Conservation (phyloP, 257 asterid genomes). For the Misopates orontium region DNA sequence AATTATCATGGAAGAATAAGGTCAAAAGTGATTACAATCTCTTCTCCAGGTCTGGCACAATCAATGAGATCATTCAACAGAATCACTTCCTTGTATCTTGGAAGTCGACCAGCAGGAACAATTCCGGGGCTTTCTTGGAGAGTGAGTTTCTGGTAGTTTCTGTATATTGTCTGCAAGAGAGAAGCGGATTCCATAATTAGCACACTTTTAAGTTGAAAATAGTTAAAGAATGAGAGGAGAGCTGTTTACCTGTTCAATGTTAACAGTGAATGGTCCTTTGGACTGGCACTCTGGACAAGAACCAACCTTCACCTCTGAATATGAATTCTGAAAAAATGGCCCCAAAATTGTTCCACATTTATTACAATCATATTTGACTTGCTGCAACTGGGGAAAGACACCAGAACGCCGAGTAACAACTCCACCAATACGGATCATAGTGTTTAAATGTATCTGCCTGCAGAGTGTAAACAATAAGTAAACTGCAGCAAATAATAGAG, state of each 20-base stretch:
- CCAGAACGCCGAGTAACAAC: slow-evolving; percentile 98
- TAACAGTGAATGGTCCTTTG: slow-evolving; percentile 91
- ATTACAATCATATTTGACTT: slow-evolving; percentile 90
- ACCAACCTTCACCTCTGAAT: slow-evolving; percentile 96
- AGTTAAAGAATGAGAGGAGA: slow-evolving; percentile 20
- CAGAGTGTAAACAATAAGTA: slow-evolving; percentile 23
- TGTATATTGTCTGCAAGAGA: slow-evolving; percentile 74
- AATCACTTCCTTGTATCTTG: slow-evolving; percentile 98
- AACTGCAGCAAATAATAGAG: not conserved
- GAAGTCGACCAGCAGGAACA: slow-evolving; percentile 99
- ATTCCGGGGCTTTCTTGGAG: slow-evolving; percentile 99
- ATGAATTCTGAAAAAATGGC: slow-evolving; percentile 96
- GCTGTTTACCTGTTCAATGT: slow-evolving; percentile 81
- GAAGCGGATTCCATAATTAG: slow-evolving; percentile 23
- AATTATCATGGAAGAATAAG: not conserved
- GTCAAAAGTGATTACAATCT: slow-evolving; percentile 59
- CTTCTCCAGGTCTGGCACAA: slow-evolving; percentile 99
- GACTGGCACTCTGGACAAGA: slow-evolving; percentile 98
- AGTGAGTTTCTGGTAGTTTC: slow-evolving; percentile 95
- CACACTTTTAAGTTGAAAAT: slow-evolving; percentile 10
- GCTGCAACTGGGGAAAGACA: slow-evolving; percentile 95
- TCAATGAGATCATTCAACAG: slow-evolving; percentile 96
- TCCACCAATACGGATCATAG: slow-evolving; percentile 97
- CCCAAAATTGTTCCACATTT: slow-evolving; percentile 90
- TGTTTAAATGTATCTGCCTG: slow-evolving; percentile 98